Base-by-base conservation (phyloP, 352 stramenopile genomes). In the Saprolegnia parasitica region DNA sequence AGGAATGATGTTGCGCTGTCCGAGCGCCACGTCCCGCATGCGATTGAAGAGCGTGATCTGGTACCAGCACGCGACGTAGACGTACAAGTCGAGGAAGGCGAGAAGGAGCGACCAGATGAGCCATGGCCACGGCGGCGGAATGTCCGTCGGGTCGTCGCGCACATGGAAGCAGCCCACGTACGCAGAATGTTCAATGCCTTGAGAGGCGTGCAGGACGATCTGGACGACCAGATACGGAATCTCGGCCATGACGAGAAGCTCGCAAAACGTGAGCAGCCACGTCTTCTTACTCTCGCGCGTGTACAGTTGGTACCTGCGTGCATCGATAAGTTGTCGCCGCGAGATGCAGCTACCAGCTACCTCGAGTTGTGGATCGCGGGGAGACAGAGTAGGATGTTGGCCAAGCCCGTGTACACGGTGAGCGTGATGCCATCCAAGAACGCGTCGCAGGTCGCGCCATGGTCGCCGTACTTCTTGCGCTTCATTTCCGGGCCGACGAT, bases 21-120 rank as follows among this genome's bases (percentile, higher is more conserved):
- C 91, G 20, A 91, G 73, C 57, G 91, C 86, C 40, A 91, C 83
- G 55, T 90, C 82, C 64, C 91, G 86, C 72, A 93, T 72, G 42
- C 80, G 76, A 46, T 93, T 84, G 65, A 93, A 93, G 29, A 93
- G 73, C 23, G 87, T 73, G 65, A 93, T 90, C 65, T 93, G 86
- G 39, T 86, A 79, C 83, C 83, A 93, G 0, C 86, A 78, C 21
- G 91, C 73, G 20, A 79, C 57, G 60, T 90, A 93, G 4, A 80
- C 76, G 23, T 82, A 56, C 13, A 89, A 63, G 2, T 79, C 81
- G n/a, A 91, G 63, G 23, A 77, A 42, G 47, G 88, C 67, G 10
- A 86, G 76, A 0, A 90, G 20, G 16, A 90, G 20, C 13, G 87
- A 77, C 60, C 82, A 66, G 23, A 80, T 11, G n/a, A 85, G 76